Conservation (phyloP, 306 rosid species). For the Rosa chinensis region DNA sequence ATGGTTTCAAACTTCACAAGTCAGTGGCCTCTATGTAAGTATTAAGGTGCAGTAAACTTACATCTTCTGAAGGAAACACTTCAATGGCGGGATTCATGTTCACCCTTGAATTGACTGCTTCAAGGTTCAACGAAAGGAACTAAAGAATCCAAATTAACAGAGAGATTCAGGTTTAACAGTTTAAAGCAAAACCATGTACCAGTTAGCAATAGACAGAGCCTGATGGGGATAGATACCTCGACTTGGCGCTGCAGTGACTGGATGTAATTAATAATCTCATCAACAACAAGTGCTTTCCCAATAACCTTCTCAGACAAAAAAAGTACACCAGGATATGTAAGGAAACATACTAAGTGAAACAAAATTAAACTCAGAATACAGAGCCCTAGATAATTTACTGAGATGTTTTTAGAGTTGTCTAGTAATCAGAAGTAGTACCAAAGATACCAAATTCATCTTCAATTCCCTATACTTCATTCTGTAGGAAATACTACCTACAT, state of each 20-base stretch:
- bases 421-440: not conserved
- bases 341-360: constrained; percentile 8
- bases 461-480: not conserved
- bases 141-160: constrained; percentile 31
- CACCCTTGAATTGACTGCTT: constrained; percentile 77
- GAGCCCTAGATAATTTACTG: not conserved
- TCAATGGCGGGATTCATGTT: constrained; percentile 46
- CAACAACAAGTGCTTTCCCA: constrained; percentile 89
- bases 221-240: constrained; percentile 51
- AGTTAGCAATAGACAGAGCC: constrained; percentile 12
- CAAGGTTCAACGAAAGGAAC: constrained; percentile 96
- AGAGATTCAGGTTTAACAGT: constrained; percentile 22
- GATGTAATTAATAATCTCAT: constrained; percentile 91
- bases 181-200: not conserved
- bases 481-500: not conserved
- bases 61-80: constrained; percentile 68
- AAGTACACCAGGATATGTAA: not conserved
- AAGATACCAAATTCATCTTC: constrained; percentile 1
- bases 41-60: constrained; percentile 35
- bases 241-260: constrained; percentile 88
- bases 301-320: constrained; percentile 54
- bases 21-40: not conserved
- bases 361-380: not conserved
- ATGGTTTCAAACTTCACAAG: not conserved
- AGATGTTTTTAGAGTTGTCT: not conserved